Base-by-base conservation (phyloP, 768 basidiomycete genomes). In the Omphalotus guepiniiformis region DNA sequence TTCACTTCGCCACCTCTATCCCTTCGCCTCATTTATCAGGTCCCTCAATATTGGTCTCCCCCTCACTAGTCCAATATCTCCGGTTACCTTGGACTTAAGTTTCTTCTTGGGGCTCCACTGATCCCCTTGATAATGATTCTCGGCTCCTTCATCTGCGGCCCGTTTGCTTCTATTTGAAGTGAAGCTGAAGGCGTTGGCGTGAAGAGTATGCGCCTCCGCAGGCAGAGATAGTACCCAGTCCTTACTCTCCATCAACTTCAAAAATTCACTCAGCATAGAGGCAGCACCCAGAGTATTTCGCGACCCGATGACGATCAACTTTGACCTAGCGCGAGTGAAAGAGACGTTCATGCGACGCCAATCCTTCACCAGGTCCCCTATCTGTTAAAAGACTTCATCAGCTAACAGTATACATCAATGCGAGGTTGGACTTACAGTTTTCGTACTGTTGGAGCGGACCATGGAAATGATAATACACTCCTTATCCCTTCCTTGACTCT, bases 301-400 rank as follows among this genome's bases (percentile, higher is more conserved):
- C 0, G 92, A 94, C 3, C 96, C 95, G 56, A 99, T 75, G 49
- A 99, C 85, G 63, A 97, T 74, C 2, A 99, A 70, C 68, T 99
- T 99, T 27, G 80, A 79, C 46, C 85, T 82, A 0, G 94, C 95
- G 13, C 96, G 85, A 1, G 95, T 97, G 63, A 98, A 92, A 6
- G 93, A 88, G 15, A 99, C 96, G 59, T 99, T 99, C 75, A 97
- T 85, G 27, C 96, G 68, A 29, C 96, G 76, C 94, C 95, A 97
- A 61, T 99, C 96, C 56, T 88, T 91, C 21, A 98, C 72, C 2
- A 99, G 75, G 44, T 97, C 93, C 7, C 96, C 96, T 22, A 92
- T 76, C 93, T 95, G 51, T 16, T 37, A 23, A 26, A 30, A 50
- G 21, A 13, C 19, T 29, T n/a, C 26, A 22, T 36, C 16, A 36